Base-by-base conservation (phyloP, 768 basidiomycete species). In the Tricholoma sp. region DNA sequence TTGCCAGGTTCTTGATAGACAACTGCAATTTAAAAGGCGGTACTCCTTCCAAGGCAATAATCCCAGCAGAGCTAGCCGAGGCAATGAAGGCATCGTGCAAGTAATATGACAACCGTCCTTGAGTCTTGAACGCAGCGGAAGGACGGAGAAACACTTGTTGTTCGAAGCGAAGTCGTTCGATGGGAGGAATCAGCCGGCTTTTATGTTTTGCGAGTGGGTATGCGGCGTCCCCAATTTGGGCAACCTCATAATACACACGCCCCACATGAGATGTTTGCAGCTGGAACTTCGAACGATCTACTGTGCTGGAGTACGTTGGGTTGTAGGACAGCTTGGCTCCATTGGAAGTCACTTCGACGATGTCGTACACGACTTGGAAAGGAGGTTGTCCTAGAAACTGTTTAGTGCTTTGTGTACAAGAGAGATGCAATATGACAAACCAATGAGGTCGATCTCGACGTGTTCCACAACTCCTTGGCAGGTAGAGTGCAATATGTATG, bases 281-380 rank as follows among this genome's bases (percentile, higher is more conserved):
- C 59, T 92, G 89, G 74, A 94, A 88, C 45, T 89, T 82, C 2
- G 88, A 87, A 41, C 81, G 80, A 10, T 83, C 78, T 60, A 91
- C 89, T 39, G 94, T 91, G 66, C 91, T 92, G 70, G 86, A 91
- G 74, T 94, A 88, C 1, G 82, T 85, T 1, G 88, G 86, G 59
- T 91, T 87, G 55, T 85, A 88, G 31, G 89, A 73, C 48, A 92
- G 76, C 59, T 76, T 82, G 1, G 84, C 88, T 6, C 84, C 86
- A 3, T 89, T 88, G n/a, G 76, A 73, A 7, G 86, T 88, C 52
- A 74, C 79, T 66, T 82, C 80, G 0, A 88, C 91, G 53, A 93
- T 82, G 61, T 91, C 89, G 70, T 96, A 97, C 80, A 83, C 87
- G 59, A 96, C 85, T 66, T 95, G 88, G 81, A 95, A 97, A 0